Evolutionary conservation across 2,329 filamentous ascomycete species (phyloP).

Genomic region (Pseudogymnoascus sp.): DNA sequence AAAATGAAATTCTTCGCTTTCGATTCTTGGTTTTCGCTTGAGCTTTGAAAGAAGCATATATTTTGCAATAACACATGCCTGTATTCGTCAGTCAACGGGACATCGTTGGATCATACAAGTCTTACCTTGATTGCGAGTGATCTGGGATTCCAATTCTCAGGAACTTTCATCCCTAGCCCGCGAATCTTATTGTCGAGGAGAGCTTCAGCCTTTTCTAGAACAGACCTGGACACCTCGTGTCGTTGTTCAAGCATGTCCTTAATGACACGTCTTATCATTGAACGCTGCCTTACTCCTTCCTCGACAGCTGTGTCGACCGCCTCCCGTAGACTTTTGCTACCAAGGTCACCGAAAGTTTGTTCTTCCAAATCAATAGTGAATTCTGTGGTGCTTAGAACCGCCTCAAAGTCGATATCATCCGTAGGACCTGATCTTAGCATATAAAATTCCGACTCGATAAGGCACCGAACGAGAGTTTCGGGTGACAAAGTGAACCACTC

Average conservation of each 20-base stretch:
- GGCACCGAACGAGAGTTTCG: neutral
- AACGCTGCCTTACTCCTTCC: neutral
- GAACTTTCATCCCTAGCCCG: neutral
- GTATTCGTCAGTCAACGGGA: neutral
- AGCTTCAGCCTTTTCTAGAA: neutral
- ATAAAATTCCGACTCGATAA: neutral
- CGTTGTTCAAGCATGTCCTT: conserved; percentile 1
- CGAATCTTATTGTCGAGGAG: neutral
- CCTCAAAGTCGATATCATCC: neutral
- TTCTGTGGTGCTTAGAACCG: neutral
- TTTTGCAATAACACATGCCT: conserved; percentile 1
- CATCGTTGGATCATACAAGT: neutral
- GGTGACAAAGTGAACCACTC: neutral
- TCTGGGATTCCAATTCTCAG: neutral
- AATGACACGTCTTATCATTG: neutral
- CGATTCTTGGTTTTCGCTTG: neutral
- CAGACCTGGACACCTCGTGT: neutral
- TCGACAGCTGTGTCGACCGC: neutral
- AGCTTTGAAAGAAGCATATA: neutral
- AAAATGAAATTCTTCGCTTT: conserved; percentile 3
- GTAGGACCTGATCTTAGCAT: neutral
- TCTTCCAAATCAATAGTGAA: neutral
- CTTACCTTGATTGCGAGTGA: neutral
- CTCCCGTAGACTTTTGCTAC: neutral
- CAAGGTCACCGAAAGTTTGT: neutral